A percentile compares a stretch with the other conserved stretches of the same genome.
These are phyloP conservation scores for Cryphonectria carpinicola DNA, from an alignment of 2,329 filamentous ascomycete species.

Conservation along the genomic window DNA sequence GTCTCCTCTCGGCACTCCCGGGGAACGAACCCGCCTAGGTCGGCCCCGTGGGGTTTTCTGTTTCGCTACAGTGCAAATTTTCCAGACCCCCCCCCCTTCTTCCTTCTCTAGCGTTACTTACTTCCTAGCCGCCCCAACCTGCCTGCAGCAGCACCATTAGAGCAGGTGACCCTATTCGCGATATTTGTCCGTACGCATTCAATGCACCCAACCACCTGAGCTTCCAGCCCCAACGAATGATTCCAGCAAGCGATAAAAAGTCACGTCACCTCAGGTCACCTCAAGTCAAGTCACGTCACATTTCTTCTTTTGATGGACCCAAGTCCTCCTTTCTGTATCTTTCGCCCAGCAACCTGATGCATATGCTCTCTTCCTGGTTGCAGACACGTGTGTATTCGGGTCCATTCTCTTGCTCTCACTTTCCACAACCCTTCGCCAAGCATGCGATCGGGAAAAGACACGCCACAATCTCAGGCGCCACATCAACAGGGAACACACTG, in stretches of 20 bases:
- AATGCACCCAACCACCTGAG: neutral
- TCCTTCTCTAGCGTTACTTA: neutral
- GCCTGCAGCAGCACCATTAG: neutral
- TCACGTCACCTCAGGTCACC: conserved; percentile 4
- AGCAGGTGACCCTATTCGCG: neutral
- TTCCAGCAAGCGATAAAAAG: neutral
- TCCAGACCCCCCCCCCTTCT: neutral
- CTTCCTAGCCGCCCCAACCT: neutral
- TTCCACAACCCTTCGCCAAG: neutral
- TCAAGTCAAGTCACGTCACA: neutral
- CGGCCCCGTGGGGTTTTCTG: neutral
- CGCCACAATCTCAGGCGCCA: neutral
- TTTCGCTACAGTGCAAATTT: neutral
- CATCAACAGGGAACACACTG: neutral
- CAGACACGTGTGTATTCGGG: neutral
- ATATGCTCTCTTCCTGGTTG: neutral
- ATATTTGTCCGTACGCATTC: neutral
- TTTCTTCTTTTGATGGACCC: neutral
- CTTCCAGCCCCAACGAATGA: neutral
- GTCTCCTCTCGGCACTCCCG: neutral
- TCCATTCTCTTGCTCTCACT: neutral
- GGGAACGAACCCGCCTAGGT: conserved; percentile 2
- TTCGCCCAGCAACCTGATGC: neutral
- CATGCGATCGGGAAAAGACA: neutral
- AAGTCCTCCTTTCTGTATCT: neutral